A percentile compares a stretch with the other conserved stretches of the same genome.
phyloP scores from a whole-genome alignment of 2,329 filamentous ascomycete species.

The Claviceps capensis region DNA sequence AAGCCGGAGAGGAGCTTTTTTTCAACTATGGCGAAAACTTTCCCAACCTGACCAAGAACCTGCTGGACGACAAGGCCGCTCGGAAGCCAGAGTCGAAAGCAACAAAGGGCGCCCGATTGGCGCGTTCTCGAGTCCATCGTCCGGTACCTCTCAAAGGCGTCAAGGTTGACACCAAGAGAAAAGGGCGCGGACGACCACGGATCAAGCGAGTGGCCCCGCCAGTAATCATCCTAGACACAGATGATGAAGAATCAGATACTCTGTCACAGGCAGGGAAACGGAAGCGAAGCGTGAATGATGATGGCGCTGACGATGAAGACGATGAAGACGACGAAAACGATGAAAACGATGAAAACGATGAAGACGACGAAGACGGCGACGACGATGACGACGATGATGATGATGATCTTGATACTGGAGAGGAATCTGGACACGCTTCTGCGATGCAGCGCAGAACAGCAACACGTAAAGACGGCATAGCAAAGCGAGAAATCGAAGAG shows the following conservation, averaged over 20 bases:
- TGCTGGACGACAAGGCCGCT: slow-evolving; percentile 24
- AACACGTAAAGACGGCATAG: slow-evolving; percentile 11
- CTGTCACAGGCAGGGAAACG: slow-evolving; percentile 15
- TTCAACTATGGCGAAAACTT: slow-evolving; percentile 69
- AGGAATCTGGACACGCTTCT: slow-evolving; percentile 9
- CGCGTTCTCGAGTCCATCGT: slow-evolving; percentile 8
- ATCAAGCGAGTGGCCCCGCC: slow-evolving; percentile 8
- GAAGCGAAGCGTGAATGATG: slow-evolving; percentile 12
- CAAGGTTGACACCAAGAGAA: slow-evolving; percentile 14
- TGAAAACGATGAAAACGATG: neutral
- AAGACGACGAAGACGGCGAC: neutral
- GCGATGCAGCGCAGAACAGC: slow-evolving; percentile 12
- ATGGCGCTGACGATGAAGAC: slow-evolving; percentile 10
- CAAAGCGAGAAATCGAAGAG: slow-evolving; percentile 14
- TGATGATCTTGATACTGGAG: slow-evolving; percentile 9
- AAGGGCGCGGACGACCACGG: slow-evolving; percentile 6
- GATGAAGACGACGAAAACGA: neutral
- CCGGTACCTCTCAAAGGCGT: slow-evolving; percentile 12
- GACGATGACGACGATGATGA: slow-evolving; percentile 9
- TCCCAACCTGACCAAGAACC: slow-evolving; percentile 39
- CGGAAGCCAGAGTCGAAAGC: slow-evolving; percentile 14
- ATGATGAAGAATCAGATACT: slow-evolving; percentile 5
- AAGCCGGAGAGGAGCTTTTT: slow-evolving; percentile 61
- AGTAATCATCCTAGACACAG: slow-evolving; percentile 8
- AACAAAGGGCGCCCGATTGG: slow-evolving; percentile 10